Evolutionary conservation across 164 flowering plant genomes (phyloP).

Genomic region (Vitis riparia): DNA sequence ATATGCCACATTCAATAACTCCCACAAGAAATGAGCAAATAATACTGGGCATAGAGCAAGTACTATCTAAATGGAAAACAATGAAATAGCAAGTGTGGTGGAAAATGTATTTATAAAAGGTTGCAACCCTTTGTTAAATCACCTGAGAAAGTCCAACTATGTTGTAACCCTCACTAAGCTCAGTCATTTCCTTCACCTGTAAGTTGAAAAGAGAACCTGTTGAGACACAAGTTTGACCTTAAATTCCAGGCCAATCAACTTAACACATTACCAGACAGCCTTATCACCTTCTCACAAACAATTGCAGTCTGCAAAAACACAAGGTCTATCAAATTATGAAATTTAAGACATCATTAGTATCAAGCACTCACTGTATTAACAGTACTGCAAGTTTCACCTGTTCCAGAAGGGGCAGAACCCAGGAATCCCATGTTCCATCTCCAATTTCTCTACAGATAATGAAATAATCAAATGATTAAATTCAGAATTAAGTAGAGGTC

Average conservation of each 20-base stretch:
- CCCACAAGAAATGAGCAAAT: not conserved
- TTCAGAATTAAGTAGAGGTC: not conserved
- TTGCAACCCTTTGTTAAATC: not conserved
- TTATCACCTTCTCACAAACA: constrained; percentile 46
- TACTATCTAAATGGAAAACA: not conserved
- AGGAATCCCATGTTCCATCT: constrained; percentile 44
- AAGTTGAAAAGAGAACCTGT: not conserved
- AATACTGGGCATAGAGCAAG: not conserved
- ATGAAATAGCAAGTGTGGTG: not conserved
- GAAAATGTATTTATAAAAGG: not conserved
- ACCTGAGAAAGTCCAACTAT: constrained; percentile 71
- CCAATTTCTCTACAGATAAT: constrained; percentile 37
- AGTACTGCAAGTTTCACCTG: constrained; percentile 27
- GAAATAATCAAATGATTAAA: not conserved
- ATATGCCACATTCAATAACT: not conserved
- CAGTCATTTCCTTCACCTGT: constrained; percentile 58
- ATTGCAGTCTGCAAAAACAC: constrained; percentile 35
- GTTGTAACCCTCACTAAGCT: constrained; percentile 59
- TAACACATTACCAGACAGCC: constrained; percentile 8
- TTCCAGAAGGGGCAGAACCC: constrained; percentile 39
- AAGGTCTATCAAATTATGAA: not conserved
- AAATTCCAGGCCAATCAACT: not conserved
- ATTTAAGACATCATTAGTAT: not conserved
- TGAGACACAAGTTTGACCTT: not conserved
- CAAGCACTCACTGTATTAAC: not conserved